Conservation (phyloP, 2,329 filamentous ascomycete genomes). For the Diaporthe ilicicola region DNA sequence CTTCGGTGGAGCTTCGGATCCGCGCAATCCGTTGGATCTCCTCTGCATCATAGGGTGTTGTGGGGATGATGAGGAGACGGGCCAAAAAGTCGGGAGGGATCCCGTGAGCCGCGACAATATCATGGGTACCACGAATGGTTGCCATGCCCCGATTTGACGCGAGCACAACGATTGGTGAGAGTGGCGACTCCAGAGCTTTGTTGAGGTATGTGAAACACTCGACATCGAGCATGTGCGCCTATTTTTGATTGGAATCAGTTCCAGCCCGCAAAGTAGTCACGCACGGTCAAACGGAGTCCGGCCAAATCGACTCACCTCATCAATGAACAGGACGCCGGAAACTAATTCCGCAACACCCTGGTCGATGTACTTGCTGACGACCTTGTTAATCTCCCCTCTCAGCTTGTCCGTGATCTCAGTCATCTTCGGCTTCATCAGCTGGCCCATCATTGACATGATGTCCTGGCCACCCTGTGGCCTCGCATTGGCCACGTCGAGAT, state of each 20-base stretch:
- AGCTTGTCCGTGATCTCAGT: slow-evolving; percentile 99
- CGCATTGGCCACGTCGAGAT: slow-evolving; percentile 94
- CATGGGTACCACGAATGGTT: slow-evolving; percentile 86
- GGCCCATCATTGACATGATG: slow-evolving; percentile 99
- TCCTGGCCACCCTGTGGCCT: slow-evolving; percentile 96
- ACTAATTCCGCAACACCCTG: slow-evolving; percentile 97
- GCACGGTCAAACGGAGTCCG: slow-evolving; percentile 11
- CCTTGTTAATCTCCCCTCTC: slow-evolving; percentile 96
- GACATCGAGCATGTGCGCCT: slow-evolving; percentile 99
- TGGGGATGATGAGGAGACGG: slow-evolving; percentile 94
- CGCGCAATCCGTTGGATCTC: slow-evolving; percentile 95
- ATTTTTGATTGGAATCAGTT: slow-evolving; percentile 35
- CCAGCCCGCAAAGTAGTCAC: slow-evolving; percentile 25
- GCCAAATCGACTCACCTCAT: slow-evolving; percentile 73
- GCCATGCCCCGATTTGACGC: slow-evolving; percentile 96
- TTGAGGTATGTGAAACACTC: slow-evolving; percentile 99
- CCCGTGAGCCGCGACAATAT: slow-evolving; percentile 87
- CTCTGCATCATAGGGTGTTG: slow-evolving; percentile 83
- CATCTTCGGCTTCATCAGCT: slow-evolving; percentile 99
- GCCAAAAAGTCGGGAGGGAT: slow-evolving; percentile 93
- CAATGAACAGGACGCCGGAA: slow-evolving; percentile 98
- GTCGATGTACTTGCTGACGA: slow-evolving; percentile 98
- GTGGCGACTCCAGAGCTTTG: slow-evolving; percentile 92
- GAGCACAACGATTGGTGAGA: slow-evolving; percentile 96
- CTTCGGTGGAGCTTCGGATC: slow-evolving; percentile 83